phyloP scores from a whole-genome alignment of 2,329 filamentous ascomycete genomes.

The Clathrospora elynae region DNA sequence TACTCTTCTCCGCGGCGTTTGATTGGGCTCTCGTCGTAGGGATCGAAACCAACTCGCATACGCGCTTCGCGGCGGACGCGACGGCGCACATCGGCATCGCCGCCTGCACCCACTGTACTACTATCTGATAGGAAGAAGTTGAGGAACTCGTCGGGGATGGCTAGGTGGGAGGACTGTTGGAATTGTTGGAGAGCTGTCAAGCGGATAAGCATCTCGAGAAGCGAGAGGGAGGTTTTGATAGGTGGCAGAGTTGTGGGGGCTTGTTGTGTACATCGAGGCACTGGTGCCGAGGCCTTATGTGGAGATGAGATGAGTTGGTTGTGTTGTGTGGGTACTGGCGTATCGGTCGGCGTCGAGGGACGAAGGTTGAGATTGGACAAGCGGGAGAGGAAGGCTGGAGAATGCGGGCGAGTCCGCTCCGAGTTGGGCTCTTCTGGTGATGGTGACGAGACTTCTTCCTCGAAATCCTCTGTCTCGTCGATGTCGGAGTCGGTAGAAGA shows the following conservation, averaged over 20 bases:
- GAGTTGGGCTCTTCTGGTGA: constrained; percentile 21
- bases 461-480: constrained; percentile 40
- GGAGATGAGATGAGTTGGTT: constrained; percentile 39
- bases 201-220: constrained; percentile 87
- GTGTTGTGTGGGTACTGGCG: constrained; percentile 19
- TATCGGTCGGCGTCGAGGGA: constrained; percentile 32
- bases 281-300: constrained; percentile 24
- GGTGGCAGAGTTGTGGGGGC: constrained; percentile 47
- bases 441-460: constrained; percentile 19
- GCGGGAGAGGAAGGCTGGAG: constrained; percentile 48
- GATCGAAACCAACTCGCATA: constrained; percentile 69
- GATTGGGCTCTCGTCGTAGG: constrained; percentile 72
- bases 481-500: constrained; percentile 63
- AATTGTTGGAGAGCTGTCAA: constrained; percentile 88
- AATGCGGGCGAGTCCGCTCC: constrained; percentile 42
- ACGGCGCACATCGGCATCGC: constrained; percentile 65
- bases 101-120: constrained; percentile 68
- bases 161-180: constrained; percentile 85
- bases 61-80: constrained; percentile 65
- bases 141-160: constrained; percentile 85
- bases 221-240: constrained; percentile 72
- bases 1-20: constrained; percentile 71
- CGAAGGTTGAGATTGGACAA: constrained; percentile 56
- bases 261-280: constrained; percentile 12
- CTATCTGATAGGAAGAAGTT: constrained; percentile 82